A percentile compares a stretch with the other conserved stretches of the same genome.
Evolutionary conservation across 73 alveolate species (phyloP).

Genomic region (Tetrahymena elliotti): DNA sequence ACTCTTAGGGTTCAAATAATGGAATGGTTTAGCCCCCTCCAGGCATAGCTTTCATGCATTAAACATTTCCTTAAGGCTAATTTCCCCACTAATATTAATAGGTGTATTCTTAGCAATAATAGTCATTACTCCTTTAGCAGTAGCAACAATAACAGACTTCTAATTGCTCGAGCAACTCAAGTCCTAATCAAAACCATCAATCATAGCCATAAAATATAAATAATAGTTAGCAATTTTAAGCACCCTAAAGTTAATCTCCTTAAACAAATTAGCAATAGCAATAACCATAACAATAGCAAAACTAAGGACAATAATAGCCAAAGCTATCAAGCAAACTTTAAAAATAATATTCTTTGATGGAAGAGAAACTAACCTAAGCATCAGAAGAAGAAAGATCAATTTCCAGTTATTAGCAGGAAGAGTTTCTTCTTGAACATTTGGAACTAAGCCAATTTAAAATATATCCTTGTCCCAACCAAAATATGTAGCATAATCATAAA

Average conservation of each 20-base stretch:
- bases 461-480: slow-evolving; percentile 56
- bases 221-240: neutral
- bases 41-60: neutral
- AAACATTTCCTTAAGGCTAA: neutral
- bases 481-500: slow-evolving; percentile 57
- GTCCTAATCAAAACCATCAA: neutral
- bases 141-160: neutral
- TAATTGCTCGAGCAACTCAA: neutral
- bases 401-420: neutral
- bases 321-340: neutral
- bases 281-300: neutral
- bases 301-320: neutral
- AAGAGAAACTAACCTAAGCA: neutral
- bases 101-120: neutral
- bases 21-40: neutral
- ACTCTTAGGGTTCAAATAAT: neutral
- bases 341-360: neutral
- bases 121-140: neutral
- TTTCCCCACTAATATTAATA: neutral
- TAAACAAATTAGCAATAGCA: neutral
- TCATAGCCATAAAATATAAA: neutral
- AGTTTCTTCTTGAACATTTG: slow-evolving; percentile 23
- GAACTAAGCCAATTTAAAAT: slow-evolving; percentile 57
- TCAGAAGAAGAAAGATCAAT: neutral
- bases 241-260: neutral